Conservation (phyloP, 2,329 filamentous ascomycete genomes). For the Colletotrichum noveboracense region DNA sequence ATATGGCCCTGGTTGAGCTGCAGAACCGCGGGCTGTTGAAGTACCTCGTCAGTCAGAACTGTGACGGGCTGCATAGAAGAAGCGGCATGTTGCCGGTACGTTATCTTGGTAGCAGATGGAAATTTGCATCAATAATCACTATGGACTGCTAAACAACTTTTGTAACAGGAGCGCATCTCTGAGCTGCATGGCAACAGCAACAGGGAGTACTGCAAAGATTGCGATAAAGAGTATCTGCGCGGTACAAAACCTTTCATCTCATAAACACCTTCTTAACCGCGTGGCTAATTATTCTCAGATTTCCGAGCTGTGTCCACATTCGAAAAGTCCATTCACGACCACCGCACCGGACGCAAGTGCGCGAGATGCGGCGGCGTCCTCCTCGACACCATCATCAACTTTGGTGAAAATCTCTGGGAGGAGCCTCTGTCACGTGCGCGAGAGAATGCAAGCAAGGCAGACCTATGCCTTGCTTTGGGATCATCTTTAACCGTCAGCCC, state of each 20-base stretch:
- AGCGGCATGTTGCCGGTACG: constrained; percentile 51
- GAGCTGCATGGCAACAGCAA: constrained; percentile 55
- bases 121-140: too few relatives aligned
- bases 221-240: constrained; percentile 50
- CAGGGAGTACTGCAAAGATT: constrained; percentile 47
- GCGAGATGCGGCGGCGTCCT: constrained; percentile 40
- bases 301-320: constrained; percentile 50
- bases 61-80: constrained; percentile 48
- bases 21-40: constrained; percentile 45
- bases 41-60: constrained; percentile 51
- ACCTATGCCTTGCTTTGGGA: constrained; percentile 51
- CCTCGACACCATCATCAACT: constrained; percentile 51
- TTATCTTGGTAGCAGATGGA: background rate
- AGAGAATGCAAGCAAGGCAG: constrained; percentile 42
- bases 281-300: constrained; percentile 31
- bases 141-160: background rate
- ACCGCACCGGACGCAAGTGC: constrained; percentile 52
- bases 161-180: constrained; percentile 43
- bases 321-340: constrained; percentile 46
- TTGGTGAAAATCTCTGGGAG: constrained; percentile 41
- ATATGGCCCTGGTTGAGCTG: constrained; percentile 52
- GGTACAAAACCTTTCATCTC: constrained; percentile 28
- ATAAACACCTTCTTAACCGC: accelerated
- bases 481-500: constrained; percentile 50
- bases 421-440: constrained; percentile 35